phyloP scores from a whole-genome alignment of 1,139 yeast species.

The Blastobotrys raffinosifermentans region DNA sequence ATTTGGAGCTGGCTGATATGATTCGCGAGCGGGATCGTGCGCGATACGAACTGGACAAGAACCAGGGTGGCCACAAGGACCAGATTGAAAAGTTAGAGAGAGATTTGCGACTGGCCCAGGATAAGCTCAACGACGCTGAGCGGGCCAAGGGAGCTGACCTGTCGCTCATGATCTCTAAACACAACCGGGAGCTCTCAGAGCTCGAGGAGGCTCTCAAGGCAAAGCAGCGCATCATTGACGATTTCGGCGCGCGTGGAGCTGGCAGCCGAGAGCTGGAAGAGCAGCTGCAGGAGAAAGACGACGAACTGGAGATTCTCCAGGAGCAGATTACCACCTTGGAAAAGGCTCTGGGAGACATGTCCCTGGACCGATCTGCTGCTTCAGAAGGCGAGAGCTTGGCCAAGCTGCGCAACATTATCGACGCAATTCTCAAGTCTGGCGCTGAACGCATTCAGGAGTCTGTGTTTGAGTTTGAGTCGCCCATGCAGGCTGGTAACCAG shows the following conservation, averaged over 20 bases:
- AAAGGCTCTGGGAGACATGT: slow-evolving; percentile 55
- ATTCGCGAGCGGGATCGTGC: slow-evolving; percentile 90
- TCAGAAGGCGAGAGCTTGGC: slow-evolving; percentile 53
- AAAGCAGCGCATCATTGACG: slow-evolving; percentile 34
- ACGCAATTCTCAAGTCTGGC: slow-evolving; percentile 65
- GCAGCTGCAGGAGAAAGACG: slow-evolving; percentile 60
- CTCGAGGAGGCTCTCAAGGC: slow-evolving; percentile 35
- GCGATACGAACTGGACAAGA: slow-evolving; percentile 71
- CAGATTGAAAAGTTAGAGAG: slow-evolving; percentile 65
- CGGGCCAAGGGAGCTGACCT: slow-evolving; percentile 63
- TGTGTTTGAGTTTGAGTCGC: slow-evolving; percentile 64
- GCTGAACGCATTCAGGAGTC: slow-evolving; percentile 70
- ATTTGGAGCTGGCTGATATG: slow-evolving; percentile 80
- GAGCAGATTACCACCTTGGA: slow-evolving; percentile 58
- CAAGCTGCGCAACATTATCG: slow-evolving; percentile 56
- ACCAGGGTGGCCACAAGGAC: slow-evolving; percentile 58
- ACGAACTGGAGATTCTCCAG: slow-evolving; percentile 73
- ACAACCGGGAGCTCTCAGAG: slow-evolving; percentile 43
- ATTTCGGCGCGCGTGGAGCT: slow-evolving; percentile 22
- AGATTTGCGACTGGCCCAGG: slow-evolving; percentile 57
- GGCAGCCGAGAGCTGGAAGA: slow-evolving; percentile 38
- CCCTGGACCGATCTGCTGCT: slow-evolving; percentile 41
- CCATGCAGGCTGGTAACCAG: slow-evolving; percentile 80
- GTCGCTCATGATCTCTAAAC: slow-evolving; percentile 55
- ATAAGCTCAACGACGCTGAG: slow-evolving; percentile 57